A percentile compares a stretch with the other conserved stretches of the same genome.
phyloP scores from a whole-genome alignment of 495 filamentous ascomycete species.

The Penicilliopsis zonata region DNA sequence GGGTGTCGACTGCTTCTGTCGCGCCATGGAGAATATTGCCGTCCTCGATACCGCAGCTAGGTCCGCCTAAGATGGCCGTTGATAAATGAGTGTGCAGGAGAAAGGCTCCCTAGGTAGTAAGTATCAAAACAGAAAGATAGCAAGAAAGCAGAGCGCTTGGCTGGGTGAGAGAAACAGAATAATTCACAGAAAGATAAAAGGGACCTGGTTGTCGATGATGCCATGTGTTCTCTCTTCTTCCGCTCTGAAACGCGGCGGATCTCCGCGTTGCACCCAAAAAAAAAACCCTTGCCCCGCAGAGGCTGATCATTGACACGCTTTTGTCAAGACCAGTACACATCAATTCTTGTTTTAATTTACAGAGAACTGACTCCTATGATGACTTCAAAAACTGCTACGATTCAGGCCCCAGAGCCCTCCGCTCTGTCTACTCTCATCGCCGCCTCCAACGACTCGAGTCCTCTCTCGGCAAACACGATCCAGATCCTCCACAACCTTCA shows the following conservation, averaged over 20 bases:
- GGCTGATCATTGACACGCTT: too few species aligned
- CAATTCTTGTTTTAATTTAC: conserved; percentile 1
- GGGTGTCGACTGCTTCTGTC: conserved; percentile 57
- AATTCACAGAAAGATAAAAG: conserved; percentile 3
- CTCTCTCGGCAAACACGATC: conserved; percentile 41
- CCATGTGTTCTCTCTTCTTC: conserved; percentile 29
- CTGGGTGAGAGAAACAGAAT: background rate
- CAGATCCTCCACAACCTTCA: conserved; percentile 71
- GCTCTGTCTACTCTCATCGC: conserved; percentile 23
- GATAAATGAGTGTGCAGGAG: too few species aligned
- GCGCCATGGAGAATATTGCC: conserved; percentile 46
- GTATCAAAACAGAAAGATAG: too few species aligned
- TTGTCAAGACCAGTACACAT: background rate
- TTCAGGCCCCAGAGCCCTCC: conserved; percentile 10
- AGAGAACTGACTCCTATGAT: conserved; percentile 1
- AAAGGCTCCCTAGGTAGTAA: too few species aligned
- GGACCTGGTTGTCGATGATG: conserved; percentile 17
- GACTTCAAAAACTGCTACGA: conserved; percentile 2
- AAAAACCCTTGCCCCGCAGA: too few species aligned
- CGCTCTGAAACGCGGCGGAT: too few species aligned
- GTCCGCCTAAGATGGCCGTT: too few species aligned
- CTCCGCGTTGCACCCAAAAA: too few species aligned
- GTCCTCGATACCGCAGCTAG: background rate
- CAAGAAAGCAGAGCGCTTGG: too few species aligned
- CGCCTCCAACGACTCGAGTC: conserved; percentile 12